Conservation (phyloP, 139 green algal species). For the Chlamydomonas incerta region DNA sequence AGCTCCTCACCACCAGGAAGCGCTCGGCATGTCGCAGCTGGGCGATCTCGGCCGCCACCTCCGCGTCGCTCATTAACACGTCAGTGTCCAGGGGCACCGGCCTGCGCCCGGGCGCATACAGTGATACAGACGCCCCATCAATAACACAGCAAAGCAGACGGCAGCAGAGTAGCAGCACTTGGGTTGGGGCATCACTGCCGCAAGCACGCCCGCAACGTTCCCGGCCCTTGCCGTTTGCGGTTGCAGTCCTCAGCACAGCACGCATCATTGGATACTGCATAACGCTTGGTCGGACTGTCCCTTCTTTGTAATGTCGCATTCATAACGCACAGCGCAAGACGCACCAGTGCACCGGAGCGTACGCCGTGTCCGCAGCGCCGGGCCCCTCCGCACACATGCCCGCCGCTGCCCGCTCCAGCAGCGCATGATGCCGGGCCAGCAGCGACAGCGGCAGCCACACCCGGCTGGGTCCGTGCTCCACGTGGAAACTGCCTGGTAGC, state of each 20-base stretch:
- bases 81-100: constrained; percentile 4
- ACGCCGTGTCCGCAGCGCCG: not conserved
- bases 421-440: not conserved
- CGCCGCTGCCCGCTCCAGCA: not conserved
- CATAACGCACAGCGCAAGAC: no score
- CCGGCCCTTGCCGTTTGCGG: no score
- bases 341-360: constrained; percentile 24
- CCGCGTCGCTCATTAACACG: constrained; percentile 8
- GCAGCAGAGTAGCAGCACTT: no score
- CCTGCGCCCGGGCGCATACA: not conserved
- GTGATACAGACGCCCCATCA: not conserved
- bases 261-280: no score
- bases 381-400: no score
- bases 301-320: no score
- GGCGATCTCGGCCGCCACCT: not conserved
- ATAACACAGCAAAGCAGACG: no score
- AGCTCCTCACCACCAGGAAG: constrained; percentile 18
- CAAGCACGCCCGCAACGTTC: no score
- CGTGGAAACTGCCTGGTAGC: not conserved
- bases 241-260: no score
- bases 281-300: no score
- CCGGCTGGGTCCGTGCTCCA: constrained; percentile 22
- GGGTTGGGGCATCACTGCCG: no score
- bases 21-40: constrained; percentile 1
- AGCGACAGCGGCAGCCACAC: constrained; percentile 36